Evolutionary conservation across 768 basidiomycete species (phyloP).

Genomic region (Pseudohyphozyma bogoriensis): DNA sequence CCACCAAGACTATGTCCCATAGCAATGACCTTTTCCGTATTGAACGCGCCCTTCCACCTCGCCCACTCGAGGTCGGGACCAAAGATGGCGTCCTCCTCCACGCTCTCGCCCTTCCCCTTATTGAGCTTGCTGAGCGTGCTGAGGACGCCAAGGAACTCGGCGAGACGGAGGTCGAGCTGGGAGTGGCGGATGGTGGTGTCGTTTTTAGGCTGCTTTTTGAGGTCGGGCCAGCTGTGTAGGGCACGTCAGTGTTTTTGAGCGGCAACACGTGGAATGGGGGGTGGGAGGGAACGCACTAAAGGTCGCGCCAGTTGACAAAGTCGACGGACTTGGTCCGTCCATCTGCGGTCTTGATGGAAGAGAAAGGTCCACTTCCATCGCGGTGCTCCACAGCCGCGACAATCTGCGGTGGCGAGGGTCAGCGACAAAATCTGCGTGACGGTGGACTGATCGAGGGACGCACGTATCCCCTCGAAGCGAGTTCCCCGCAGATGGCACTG

Average conservation of each 20-base stretch:
- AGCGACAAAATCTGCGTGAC: too few species aligned
- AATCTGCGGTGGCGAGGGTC: too few species aligned
- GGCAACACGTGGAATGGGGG: neutral
- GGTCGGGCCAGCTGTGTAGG: conserved; percentile 12
- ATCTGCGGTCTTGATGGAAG: conserved; percentile 41
- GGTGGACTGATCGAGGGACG: too few species aligned
- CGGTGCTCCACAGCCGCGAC: conserved; percentile 73
- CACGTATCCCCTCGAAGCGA: conserved; percentile 68
- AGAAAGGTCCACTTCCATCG: conserved; percentile 59
- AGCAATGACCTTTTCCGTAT: conserved; percentile 31
- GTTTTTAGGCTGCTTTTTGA: conserved; percentile 14
- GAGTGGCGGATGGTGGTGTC: conserved; percentile 46
- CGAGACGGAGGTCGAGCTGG: conserved; percentile 58
- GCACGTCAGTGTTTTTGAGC: conserved; percentile 3
- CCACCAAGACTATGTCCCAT: conserved; percentile 47
- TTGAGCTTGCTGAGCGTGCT: conserved; percentile 49
- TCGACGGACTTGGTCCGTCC: conserved; percentile 37
- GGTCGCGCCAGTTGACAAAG: conserved; percentile 51
- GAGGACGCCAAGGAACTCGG: conserved; percentile 61
- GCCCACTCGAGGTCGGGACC: conserved; percentile 43
- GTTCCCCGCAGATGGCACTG: conserved; percentile 48
- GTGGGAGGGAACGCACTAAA: conserved; percentile 39
- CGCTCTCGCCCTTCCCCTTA: conserved; percentile 38
- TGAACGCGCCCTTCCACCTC: conserved; percentile 2
- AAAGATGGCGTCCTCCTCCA: conserved; percentile 47